Conservation (phyloP, 73 alveolate species). For the Paramecium biaurelia region DNA sequence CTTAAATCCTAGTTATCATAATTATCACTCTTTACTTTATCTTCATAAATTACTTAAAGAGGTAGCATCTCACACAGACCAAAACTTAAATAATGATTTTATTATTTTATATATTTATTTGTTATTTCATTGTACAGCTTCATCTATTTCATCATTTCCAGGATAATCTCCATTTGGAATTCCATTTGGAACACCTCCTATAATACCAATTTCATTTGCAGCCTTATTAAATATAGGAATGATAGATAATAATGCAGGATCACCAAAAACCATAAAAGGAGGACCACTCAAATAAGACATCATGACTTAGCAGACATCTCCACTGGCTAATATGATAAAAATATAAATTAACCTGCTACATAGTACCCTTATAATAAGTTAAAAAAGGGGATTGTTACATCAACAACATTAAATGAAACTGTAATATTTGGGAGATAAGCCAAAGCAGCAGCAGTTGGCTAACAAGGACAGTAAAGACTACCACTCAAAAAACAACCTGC, state of each 20-base stretch:
- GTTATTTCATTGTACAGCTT: neutral
- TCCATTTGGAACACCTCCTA: constrained; percentile 31
- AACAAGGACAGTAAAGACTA: constrained; percentile 23
- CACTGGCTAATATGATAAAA: neutral
- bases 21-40: constrained; percentile 19
- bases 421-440: neutral
- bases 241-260: neutral
- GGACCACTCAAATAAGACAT: neutral
- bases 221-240: constrained; percentile 27
- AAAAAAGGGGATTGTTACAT: neutral
- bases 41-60: constrained; percentile 17
- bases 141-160: constrained; percentile 47
- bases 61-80: neutral
- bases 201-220: neutral
- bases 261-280: constrained; percentile 40
- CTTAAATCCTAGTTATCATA: constrained; percentile 19
- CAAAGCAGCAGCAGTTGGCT: neutral
- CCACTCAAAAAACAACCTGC: neutral
- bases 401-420: neutral
- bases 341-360: neutral
- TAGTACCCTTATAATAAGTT: neutral
- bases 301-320: neutral
- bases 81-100: neutral
- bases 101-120: neutral
- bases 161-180: constrained; percentile 44